A percentile compares a stretch with the other conserved stretches of the same genome.
Conservation (phyloP, 2,329 filamentous ascomycete species). For the Talaromyces sp. region DNA sequence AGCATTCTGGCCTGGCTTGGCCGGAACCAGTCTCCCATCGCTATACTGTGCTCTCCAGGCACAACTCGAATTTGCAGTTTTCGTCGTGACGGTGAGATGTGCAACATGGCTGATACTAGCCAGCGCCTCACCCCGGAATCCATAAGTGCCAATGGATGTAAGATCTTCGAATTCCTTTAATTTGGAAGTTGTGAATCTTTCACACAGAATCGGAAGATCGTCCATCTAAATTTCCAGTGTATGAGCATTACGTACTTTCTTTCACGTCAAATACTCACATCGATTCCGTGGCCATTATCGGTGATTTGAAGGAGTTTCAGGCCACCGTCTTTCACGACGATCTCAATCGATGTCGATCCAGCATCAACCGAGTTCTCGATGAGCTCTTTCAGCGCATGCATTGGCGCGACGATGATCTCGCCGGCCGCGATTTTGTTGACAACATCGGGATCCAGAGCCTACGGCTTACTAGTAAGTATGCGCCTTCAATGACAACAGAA, state of each 20-base stretch:
- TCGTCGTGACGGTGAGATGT: constrained; percentile 90
- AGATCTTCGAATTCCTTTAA: constrained; percentile 90
- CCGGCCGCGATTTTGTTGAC: constrained; percentile 98
- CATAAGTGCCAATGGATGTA: constrained; percentile 84
- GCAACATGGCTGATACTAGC: constrained; percentile 98
- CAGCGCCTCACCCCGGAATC: constrained; percentile 93
- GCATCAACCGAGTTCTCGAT: constrained; percentile 97
- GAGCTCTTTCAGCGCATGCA: constrained; percentile 91
- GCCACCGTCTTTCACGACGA: constrained; percentile 89
- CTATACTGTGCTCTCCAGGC: constrained; percentile 89
- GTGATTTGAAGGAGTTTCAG: constrained; percentile 94
- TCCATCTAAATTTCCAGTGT: constrained; percentile 60
- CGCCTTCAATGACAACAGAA: not conserved
- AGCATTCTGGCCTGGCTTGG: constrained; percentile 79
- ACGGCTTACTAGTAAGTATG: constrained; percentile 16
- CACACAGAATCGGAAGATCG: constrained; percentile 84
- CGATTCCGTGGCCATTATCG: constrained; percentile 93
- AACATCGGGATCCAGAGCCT: constrained; percentile 85
- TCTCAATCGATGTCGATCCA: constrained; percentile 84
- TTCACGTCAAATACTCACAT: constrained; percentile 51
- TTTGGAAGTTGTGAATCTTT: constrained; percentile 95
- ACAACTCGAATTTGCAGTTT: constrained; percentile 77
- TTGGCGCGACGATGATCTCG: constrained; percentile 95
- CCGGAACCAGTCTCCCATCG: constrained; percentile 70
- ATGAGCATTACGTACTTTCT: not conserved